Evolutionary conservation across 148 eudicot species (phyloP).

Genomic region (Rhododendron williamsianum): DNA sequence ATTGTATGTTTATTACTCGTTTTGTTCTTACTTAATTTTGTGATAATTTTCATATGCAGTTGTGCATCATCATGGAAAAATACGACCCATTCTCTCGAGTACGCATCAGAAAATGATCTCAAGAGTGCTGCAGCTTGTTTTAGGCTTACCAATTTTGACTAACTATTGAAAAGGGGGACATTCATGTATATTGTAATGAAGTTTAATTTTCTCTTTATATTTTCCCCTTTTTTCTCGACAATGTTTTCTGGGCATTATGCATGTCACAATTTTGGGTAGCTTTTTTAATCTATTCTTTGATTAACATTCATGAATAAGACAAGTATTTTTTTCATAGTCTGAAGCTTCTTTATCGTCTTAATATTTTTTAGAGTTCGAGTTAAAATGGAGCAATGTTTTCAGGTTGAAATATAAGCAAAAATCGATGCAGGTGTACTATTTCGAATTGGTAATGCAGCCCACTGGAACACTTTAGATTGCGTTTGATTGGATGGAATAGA

Average conservation of each 20-base stretch:
- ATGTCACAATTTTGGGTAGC: neutral
- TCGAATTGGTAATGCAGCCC: no score
- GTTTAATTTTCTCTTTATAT: no score
- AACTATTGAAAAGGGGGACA: neutral
- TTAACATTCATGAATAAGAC: neutral
- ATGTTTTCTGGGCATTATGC: neutral
- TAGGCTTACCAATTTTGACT: neutral
- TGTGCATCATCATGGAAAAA: neutral
- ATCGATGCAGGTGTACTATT: no score
- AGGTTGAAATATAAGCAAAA: no score
- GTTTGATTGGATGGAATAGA: neutral
- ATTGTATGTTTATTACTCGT: neutral
- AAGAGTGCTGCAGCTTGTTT: neutral
- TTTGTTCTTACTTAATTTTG: neutral
- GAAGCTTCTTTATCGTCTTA: neutral
- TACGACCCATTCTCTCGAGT: neutral
- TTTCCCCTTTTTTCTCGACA: neutral
- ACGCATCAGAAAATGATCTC: neutral
- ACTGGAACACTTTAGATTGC: no score
- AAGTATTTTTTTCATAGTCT: neutral
- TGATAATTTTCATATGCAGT: neutral
- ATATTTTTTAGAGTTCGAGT: no score
- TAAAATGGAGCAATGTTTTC: no score
- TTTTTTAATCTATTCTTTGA: no score
- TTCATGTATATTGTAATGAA: no score